Base-by-base conservation (phyloP, 2,329 filamentous ascomycete genomes). In the Aspergillus sojae region DNA sequence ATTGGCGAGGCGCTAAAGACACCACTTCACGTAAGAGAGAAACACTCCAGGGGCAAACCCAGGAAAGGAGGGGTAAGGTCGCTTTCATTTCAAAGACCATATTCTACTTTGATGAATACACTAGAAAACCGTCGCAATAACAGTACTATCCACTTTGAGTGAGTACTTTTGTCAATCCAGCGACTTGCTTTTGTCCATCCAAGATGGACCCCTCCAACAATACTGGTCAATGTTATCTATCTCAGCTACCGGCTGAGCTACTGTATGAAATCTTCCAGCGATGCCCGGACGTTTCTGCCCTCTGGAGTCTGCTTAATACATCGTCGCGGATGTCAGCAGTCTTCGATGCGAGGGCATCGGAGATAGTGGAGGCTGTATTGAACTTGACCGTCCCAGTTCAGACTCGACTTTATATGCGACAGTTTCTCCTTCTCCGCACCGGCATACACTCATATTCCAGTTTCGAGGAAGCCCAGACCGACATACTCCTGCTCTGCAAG, bases 291-390 rank as follows among this genome's bases (percentile, higher is more conserved):
- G 1, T 57, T n/a, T 45, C 55, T 10, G 26, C 55, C 7, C 55
- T 57, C 36, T 57, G 55, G 55, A 57, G 55, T 57, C 14, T 57
- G 12, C 23, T 57, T 28, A 39, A 9, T n/a, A 41, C 34, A 10
- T 57, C 55, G 5, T 41, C 55, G 21, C 55, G 39, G 21, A 26
- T 57, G 12, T 11, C 11, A 14, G 39, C 36, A 2, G 16, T 45
- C 36, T 57, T 57, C 2, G 12, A 57, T 6, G 9, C 55, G 2
- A 28, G 19, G 1, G 55, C 55, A 6, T 3, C 34, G 19, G 55
- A 57, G 19, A 57, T 45, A 26, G 55, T 57, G 11, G 30, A 45
- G 16, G 34, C 39, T 0, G 32, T 57, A n/a, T 41, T 57, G 55
- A 39, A n/a, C 12, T 2, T n/a, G 21, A 43, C 32, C 1, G 55